These are phyloP conservation scores for Circinella umbellata DNA, from an alignment of 371 early-diverging fungal genomes.

Conservation along the genomic window DNA sequence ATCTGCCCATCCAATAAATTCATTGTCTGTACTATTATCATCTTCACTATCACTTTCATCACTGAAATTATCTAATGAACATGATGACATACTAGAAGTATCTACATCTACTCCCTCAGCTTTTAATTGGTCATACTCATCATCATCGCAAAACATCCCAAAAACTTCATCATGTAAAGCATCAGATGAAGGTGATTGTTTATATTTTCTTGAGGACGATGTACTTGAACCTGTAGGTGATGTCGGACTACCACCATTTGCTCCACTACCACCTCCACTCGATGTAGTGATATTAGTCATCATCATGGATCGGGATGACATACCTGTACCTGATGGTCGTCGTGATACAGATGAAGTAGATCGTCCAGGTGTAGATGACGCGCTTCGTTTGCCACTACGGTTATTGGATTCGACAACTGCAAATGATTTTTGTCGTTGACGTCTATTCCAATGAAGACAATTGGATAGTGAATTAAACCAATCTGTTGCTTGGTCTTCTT, in stretches of 20 bases:
- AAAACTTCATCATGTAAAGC: conserved; percentile 42
- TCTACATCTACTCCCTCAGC: background rate
- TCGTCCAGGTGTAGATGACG: conserved; percentile 5
- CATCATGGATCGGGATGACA: conserved; percentile 13
- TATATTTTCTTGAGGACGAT: background rate
- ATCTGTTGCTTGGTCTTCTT: conserved; percentile 69
- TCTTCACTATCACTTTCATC: conserved; percentile 21
- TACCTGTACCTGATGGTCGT: conserved; percentile 4
- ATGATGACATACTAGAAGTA: background rate
- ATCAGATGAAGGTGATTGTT: conserved; percentile 20
- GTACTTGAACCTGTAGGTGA: background rate
- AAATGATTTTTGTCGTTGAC: conserved; percentile 75
- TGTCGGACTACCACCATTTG: conserved; percentile 5
- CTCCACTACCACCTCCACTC: background rate
- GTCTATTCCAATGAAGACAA: conserved; percentile 85
- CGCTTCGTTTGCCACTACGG: conserved; percentile 16
- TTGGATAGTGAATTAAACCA: conserved; percentile 84
- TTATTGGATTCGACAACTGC: conserved; percentile 45
- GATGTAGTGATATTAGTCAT: conserved; percentile 7
- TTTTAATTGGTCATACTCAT: conserved; percentile 4
- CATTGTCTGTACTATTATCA: conserved; percentile 16
- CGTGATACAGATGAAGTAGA: conserved; percentile 6
- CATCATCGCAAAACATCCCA: conserved; percentile 46
- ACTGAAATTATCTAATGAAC: background rate
- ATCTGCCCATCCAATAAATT: conserved; percentile 53